Evolutionary conservation across 805 yeast genomes (phyloP), one percentile per base, ranked within the genome.

Genomic region (Barnettozyma populi): DNA sequence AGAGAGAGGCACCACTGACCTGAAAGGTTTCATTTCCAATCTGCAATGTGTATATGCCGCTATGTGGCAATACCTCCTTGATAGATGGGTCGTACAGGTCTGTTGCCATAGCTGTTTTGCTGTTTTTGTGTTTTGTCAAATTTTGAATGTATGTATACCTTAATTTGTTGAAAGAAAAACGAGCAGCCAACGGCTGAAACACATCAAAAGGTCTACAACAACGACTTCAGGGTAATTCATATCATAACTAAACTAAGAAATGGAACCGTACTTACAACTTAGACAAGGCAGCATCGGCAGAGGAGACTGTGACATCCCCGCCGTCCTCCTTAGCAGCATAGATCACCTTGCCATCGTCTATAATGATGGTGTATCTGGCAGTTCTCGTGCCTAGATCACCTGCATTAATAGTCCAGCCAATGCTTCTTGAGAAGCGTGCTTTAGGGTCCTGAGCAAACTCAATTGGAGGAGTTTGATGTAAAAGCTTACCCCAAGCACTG

Each of bases 1-100:
- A 84, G 35, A 90, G 66, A 2, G 96, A 87, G 0, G 94, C 90
- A 1, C 96, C 96, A 58, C 89, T 82, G 16, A 84, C 56, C n/a
- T 73, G 69, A 63, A 82, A 89, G 23, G 78, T 53, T 52, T 71
- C 72, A 36, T 72, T 74, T 0, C 95, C 95, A 11, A 88, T 80
- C 60, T 83, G 87, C 23, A 89, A 74, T 16, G 81, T 72, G 65
- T 75, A 89, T 65, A 86, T 78, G 48, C 72, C 76, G 38, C 82
- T 85, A 55, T 81, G 86, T 1, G 94, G 92, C 23, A 88, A 69
- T 3, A 80, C 56, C 2, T 61, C 59, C 2, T 82, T 79, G 38
- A 82, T 79, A 2, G 57, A 37, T 2, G 74, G 79, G 44, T 74
- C 67, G 41, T 58, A 60, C 14, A 35, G 31, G 5, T 25, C 42